Base-by-base conservation (phyloP, 352 stramenopile genomes). In the Pythium oligandrum region DNA sequence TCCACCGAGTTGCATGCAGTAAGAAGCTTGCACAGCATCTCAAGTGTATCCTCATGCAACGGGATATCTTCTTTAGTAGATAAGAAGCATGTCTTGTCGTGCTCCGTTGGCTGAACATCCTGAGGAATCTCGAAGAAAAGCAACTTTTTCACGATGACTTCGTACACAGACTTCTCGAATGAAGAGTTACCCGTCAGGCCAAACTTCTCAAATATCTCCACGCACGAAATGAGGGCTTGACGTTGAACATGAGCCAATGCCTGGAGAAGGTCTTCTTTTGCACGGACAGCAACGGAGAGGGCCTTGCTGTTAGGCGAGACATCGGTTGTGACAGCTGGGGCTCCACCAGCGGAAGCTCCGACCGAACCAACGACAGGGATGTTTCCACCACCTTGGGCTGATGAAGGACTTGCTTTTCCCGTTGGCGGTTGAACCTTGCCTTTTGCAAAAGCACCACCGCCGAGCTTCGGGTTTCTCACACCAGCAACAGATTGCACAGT, bases 61-160 rank as follows among this genome's bases (percentile, higher is more conserved):
- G 84, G 84, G 38, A 95, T 88, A 34, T 87, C 64, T 51, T 93
- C 84, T 63, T 91, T 88, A 6, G 81, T 90, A 2, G 82, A 89
- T 51, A 86, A 50, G 40, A 92, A 95, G 40, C 80, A 93, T n/a
- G 78, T 86, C 30, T 82, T 79, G 59, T 95, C 84, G 31, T 95
- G 84, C 38, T 95, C 84, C 0, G 84, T 93, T 1, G 79, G 75
- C 38, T 94, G 81, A n/a, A 92, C 75, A 55, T 95, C 84, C 4
- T 75, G 37, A 3, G 78, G 78, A 32, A 91, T 89, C 48, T 95
- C 84, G 3, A 95, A 58, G 51, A 95, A 93, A 10, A 95, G 56
- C 10, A 95, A 48, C 45, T 90, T 90, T 42, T 88, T 88, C 11
- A 95, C 82, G 17, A 90, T 86, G 4, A 53, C 66, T 59, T 90